Percentiles rank a stretch among this genome's conserved stretches.
Evolutionary conservation across 2,329 filamentous ascomycete species (phyloP).

Genomic region (Calonectria hongkongensis): DNA sequence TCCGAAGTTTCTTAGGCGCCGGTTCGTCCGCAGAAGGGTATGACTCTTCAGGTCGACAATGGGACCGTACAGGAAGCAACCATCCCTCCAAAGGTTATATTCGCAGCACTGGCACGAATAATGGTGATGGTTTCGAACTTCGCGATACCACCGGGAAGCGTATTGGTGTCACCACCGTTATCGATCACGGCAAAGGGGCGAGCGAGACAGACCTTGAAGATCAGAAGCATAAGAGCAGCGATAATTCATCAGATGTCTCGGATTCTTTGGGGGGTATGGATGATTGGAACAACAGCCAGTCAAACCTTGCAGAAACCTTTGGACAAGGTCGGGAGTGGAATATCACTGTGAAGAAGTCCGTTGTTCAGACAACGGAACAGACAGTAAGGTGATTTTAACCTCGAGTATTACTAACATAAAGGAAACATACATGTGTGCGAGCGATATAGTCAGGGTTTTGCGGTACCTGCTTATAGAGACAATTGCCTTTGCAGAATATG

Average conservation of each 20-base stretch:
- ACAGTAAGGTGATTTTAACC: neutral
- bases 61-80: conserved; percentile 47
- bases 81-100: conserved; percentile 46
- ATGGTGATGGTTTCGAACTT: conserved; percentile 41
- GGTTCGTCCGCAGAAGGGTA: conserved; percentile 42
- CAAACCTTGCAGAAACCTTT: conserved; percentile 44
- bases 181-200: conserved; percentile 39
- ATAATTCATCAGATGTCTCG: conserved; percentile 33
- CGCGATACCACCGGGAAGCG: conserved; percentile 32
- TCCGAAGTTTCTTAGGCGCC: conserved; percentile 48
- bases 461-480: too few relatives aligned
- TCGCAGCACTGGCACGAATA: conserved; percentile 43
- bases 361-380: conserved; percentile 46
- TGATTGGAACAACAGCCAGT: conserved; percentile 52
- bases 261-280: conserved; percentile 28
- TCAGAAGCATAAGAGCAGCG: conserved; percentile 39
- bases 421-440: too few relatives aligned
- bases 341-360: conserved; percentile 52
- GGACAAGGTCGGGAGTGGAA: conserved; percentile 47
- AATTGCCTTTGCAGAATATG: too few relatives aligned
- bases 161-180: conserved; percentile 52
- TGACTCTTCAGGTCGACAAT: conserved; percentile 47
- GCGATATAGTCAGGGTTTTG: too few relatives aligned
- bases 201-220: conserved; percentile 21
- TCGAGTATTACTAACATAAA: neutral